Base-by-base conservation (phyloP, 305 asterid species). In the Nicotiana rustica region DNA sequence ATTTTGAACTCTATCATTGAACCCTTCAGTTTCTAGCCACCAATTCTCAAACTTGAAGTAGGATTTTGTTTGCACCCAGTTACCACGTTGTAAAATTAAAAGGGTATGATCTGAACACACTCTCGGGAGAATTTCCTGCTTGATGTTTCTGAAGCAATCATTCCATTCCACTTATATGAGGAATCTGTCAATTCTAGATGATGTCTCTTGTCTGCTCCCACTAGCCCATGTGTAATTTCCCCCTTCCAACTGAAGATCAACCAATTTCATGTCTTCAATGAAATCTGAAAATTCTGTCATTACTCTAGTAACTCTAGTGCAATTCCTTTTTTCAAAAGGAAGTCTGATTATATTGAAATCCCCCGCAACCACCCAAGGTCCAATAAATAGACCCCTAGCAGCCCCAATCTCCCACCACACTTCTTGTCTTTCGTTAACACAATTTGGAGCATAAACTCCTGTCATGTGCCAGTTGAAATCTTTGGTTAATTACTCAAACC, bases 171-270 rank as follows among this genome's bases (percentile, higher is more conserved):
- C 44, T 29, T 1, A 66, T 35, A 35, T 35, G 66, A 62, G 29
- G 71, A 66, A 66, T 41, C 44, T 6, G 33, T 65, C 69, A 25
- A 64, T 64, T 13, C n/a, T 33, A n/a, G 69, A 64, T 64, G 69
- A 29, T 29, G 31, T 64, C 29, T 64, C 71, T 18, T 29, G 33
- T 5, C 44, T 31, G 31, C n/a, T 31, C 31, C 13, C 36, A 38
- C 44, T 25, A n/a, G 19, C 33, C 10, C 71, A 66, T 33, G 10
- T 66, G 33, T 5, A 66, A 35, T 18, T 66, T 14, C 71, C 71
- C 71, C 44, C 31, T 2, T 14, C 14, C 71, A 66, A 29, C 19
- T 66, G 10, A 25, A 29, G 31, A 29, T 29, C 31, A 29, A 29
- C 31, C 31, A 29, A 29, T 29, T 29, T 2, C 69, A 5, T 6